Evolutionary conservation across 1,284 basidiomycete species (phyloP), one percentile per base, ranked within the genome.

Genomic region (Cryptococcus jaspeensis): DNA sequence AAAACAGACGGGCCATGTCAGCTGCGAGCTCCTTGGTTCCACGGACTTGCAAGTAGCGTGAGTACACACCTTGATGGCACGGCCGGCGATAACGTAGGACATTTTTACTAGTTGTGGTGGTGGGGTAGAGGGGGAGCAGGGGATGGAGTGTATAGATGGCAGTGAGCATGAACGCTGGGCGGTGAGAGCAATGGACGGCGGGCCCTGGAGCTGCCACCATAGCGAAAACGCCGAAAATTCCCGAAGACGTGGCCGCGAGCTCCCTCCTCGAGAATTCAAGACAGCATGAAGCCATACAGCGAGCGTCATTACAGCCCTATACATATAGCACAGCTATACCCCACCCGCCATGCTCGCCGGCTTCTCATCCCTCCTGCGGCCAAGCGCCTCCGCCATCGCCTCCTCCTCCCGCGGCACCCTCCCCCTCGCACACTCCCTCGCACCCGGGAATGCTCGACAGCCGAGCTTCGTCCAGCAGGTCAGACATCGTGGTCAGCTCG

Each of bases 401-500:
- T 69, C 70, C 37, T 62, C 66, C 2, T 65, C 64, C 18, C 56
- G 66, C 25, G 45, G 59, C 23, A 56, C 60, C 8, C 62, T 66
- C 23, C 53, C 56, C 37, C 53, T 60, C 40, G 53, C 52, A n/a
- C 44, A 41, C 23, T 51, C 28, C 40, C 55, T 38, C 38, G 50
- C 6, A 5, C 28, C 28, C 45, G 4, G 25, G 32, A 28, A 28
- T 18, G 39, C 38, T 20, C 36, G 38, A 4, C 28, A 20, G 12
- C 22, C 15, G 18, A 38, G 16, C 39, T 13, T 40, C 23, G 39
- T 54, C 2, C 56, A 61, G 15, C 77, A 78, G 46, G 73, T 78
- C 23, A 72, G 81, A 28, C 75, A 72, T 64, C 79, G 81, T 15
- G 78, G 80, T 37, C 84, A 90, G 66, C 84, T 97, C 12, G 91